phyloP scores from a whole-genome alignment of 2,329 filamentous ascomycete genomes.

The Colletotrichum zoysiae region DNA sequence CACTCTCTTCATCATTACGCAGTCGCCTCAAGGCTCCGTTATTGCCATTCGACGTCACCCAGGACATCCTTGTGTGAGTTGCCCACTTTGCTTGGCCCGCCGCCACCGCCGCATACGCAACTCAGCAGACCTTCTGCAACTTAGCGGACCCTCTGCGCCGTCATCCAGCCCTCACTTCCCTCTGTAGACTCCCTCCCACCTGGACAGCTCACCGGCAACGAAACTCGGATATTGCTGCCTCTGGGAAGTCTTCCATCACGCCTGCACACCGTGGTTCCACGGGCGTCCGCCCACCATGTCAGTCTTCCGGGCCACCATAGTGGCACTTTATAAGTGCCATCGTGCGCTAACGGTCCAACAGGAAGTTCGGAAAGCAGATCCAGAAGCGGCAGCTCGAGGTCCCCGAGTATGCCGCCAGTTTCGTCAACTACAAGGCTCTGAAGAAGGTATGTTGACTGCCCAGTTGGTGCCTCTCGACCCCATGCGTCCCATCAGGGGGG shows the following conservation, averaged over 20 bases:
- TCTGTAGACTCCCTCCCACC: conserved; percentile 32
- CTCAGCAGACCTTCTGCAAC: conserved; percentile 24
- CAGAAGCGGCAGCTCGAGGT: conserved; percentile 99
- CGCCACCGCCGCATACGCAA: conserved; percentile 20
- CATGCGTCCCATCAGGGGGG: conserved; percentile 36
- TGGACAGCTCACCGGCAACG: conserved; percentile 14
- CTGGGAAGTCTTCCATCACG: conserved; percentile 4
- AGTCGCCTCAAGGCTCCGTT: conserved; percentile 22
- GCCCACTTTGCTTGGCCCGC: conserved; percentile 23
- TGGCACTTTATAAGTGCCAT: conserved; percentile 2
- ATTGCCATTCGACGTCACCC: conserved; percentile 35
- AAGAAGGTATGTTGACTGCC: conserved; percentile 82
- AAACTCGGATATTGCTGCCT: conserved; percentile 14
- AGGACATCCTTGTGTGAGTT: conserved; percentile 27
- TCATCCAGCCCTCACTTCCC: conserved; percentile 21
- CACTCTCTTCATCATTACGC: conserved; percentile 18
- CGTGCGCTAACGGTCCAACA: conserved; percentile 54
- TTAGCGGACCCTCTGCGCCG: conserved; percentile 24
- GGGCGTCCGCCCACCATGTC: conserved; percentile 36
- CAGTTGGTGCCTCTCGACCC: conserved; percentile 14
- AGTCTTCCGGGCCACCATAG: conserved; percentile 9
- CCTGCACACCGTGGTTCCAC: conserved; percentile 34
- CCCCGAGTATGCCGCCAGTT: conserved; percentile 98
- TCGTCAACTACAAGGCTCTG: conserved; percentile 98
- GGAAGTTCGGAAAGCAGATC: conserved; percentile 99